Evolutionary conservation across 164 flowering plant genomes (phyloP), one percentile per base, ranked within the genome.

Genomic region (Tetracentron sinense): DNA sequence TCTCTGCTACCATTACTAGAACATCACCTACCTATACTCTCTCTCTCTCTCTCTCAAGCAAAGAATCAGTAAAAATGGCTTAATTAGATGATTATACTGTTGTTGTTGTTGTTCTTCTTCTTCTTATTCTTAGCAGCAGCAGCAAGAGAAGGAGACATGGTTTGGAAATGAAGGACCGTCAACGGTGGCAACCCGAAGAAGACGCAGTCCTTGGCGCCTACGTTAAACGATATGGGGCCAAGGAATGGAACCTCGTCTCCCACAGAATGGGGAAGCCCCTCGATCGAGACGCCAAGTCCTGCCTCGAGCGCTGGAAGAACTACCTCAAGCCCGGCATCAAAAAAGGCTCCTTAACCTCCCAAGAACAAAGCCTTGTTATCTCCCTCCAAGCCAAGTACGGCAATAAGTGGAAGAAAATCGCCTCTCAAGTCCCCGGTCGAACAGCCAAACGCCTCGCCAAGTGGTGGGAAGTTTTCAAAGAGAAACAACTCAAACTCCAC

Each of bases 401-500:
- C 3, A 92, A 88, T 74, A 92, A 89, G 75, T 89, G 96, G 96
- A 92, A 88, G 79, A 92, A 86, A 63, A 92, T 89, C 61, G 98
- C 95, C 0, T 82, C 95, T 61, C 93, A 89, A 74, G 85, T 90
- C 23, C 96, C 95, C 0, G 95, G 95, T 0, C 77, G 96, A 7
- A 92, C 96, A 10, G 95, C 96, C 3, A 89, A 92, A 75, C 75
- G 98, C 59, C 66, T 92, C 6, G 98, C 96, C n/a, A 89, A 89
- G 86, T 90, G 96, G 96, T 92, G 98, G 98, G 98, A 92, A 68
- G 98, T 88, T 49, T 89, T 85, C 66, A 90, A 90, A 72, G 92
- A 88, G 79, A 89, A 86, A 72, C 96, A 88, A 51, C 85, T 79
- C 60, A 78, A 87, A 55, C 85, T 86, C 58, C 82, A 78, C 67